Evolutionary conservation across 768 basidiomycete species (phyloP).

Genomic region (Vararia minispora): DNA sequence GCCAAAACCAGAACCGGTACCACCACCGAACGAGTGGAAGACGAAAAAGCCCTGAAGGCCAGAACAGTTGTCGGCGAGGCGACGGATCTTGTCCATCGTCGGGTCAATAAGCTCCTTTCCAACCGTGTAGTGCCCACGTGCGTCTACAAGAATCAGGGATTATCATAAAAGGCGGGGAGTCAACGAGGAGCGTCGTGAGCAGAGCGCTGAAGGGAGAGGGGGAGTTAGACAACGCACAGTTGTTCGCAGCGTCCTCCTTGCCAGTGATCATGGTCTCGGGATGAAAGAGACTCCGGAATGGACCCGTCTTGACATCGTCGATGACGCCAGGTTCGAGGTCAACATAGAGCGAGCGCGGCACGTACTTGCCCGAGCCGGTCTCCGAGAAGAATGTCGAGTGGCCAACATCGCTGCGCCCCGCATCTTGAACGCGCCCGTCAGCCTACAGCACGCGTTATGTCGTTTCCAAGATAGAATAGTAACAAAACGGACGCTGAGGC

Average conservation of each 20-base stretch:
- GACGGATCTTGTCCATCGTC: conserved; percentile 92
- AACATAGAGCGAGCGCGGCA: conserved; percentile 93
- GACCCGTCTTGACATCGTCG: conserved; percentile 89
- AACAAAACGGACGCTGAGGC: conserved; percentile 64
- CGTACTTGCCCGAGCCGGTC: conserved; percentile 87
- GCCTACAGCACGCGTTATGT: conserved; percentile 39
- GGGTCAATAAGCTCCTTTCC: conserved; percentile 97
- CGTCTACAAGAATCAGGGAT: conserved; percentile 65
- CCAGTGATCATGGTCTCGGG: conserved; percentile 95
- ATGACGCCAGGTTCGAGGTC: conserved; percentile 93
- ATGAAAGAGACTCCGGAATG: conserved; percentile 91
- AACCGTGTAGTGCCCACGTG: conserved; percentile 96
- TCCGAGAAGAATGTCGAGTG: conserved; percentile 99
- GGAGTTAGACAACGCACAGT: conserved; percentile 48
- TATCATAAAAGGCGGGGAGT: too few relatives aligned
- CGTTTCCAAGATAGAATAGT: not conserved
- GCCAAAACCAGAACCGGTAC: conserved; percentile 97
- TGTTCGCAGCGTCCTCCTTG: conserved; percentile 99
- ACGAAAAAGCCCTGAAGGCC: conserved; percentile 99
- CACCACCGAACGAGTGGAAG: conserved; percentile 99
- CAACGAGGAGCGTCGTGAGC: conserved; percentile 11
- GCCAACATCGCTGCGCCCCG: conserved; percentile 68
- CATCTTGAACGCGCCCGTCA: conserved; percentile 77
- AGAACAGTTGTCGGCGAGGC: conserved; percentile 90
- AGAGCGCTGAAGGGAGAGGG: conserved; percentile 3